Evolutionary conservation across 495 filamentous ascomycete genomes (phyloP), one percentile per base, ranked within the genome.

Genomic region (Jackrogersella minutella): DNA sequence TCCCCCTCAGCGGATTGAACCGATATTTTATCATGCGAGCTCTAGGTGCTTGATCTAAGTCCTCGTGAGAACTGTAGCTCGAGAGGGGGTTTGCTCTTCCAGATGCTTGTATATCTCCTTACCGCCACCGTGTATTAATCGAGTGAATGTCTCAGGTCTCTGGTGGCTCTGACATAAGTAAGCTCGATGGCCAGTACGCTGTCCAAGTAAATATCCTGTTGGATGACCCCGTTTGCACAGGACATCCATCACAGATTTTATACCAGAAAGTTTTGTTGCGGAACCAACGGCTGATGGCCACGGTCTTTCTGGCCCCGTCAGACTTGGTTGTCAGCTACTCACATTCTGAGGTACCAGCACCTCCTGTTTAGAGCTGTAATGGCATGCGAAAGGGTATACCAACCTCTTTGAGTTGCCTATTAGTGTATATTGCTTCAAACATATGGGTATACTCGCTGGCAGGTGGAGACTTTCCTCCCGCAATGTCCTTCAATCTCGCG

Each of bases 161-260:
- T 73, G 1, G 80, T 81, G 21, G 76, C 78, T 58, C 80, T 81
- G 6, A 80, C 75, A 47, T 79, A 73, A 9, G 77, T 74, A 10
- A 85, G 75, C 46, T 85, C 79, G 31, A 83, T 72, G 6, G 77
- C 76, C 3, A 79, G 83, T 10, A 74, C 80, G 65, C 73, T 78
- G 64, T 85, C 84, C 58, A 84, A 80, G 33, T 81, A 77, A 53
- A 81, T 79, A 66, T 82, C 79, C 50, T 83, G 76, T 78, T 2
- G 76, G 69, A 34, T 62, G 74, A 59, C 72, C 73, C 50, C 76
- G 70, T n/a, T n/a, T n/a, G n/a, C n/a, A n/a, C n/a, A n/a, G n/a
- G n/a, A n/a, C n/a, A n/a, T n/a, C n/a, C n/a, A n/a, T n/a, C n/a
- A n/a, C n/a, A n/a, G n/a, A n/a, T n/a, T n/a, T n/a, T n/a, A n/a